Base-by-base conservation (phyloP, 1,139 yeast species). In the Kodamaea ohmeri region DNA sequence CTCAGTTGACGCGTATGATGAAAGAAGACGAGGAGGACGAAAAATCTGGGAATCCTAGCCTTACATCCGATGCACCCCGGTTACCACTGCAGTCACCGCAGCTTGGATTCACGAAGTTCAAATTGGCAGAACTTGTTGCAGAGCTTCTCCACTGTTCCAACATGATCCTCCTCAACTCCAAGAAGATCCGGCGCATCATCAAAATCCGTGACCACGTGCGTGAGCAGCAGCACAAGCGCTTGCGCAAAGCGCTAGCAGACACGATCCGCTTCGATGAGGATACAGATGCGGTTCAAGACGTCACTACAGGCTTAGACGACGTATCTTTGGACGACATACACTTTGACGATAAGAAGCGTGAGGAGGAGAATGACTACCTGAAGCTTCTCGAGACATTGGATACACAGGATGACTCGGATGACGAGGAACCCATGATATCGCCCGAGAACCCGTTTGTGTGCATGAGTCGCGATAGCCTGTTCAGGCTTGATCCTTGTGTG, bases 381-480 rank as follows among this genome's bases (percentile, higher is more conserved):
- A 25, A 18, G 39, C 29, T 31, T 30, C 31, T 35, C 22, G 40
- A 44, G 22, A 26, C 36, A 18, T 35, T 40, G 34, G 41, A 38
- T 20, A 38, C 22, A 8, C 48, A 44, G 31, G 65, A 58, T 31
- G 73, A 67, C 45, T 67, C 73, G 2, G 76, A 70, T 36, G 73
- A 69, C 39, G 76, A 70, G 27, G 76, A 71, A 40, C 76, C 76
- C 1, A 55, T 61, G 6, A 70, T 71, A 9, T 69, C 76, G 1
- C 58, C 74, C 0, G 74, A 70, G 29, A 65, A 65, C 41, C 77
- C 77, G 4, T 71, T 71, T 53, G 77, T 71, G n/a, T 61, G 73
- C 40, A 42, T 45, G 2, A 65, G 63, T 14, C 49, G 77, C 40
- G 67, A 71, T 41, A 41, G 38, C 5, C 25, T 43, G 3, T 67